These are phyloP conservation scores for Dryas alaskensis DNA, from an alignment of 306 rosid species.

Conservation along the genomic window DNA sequence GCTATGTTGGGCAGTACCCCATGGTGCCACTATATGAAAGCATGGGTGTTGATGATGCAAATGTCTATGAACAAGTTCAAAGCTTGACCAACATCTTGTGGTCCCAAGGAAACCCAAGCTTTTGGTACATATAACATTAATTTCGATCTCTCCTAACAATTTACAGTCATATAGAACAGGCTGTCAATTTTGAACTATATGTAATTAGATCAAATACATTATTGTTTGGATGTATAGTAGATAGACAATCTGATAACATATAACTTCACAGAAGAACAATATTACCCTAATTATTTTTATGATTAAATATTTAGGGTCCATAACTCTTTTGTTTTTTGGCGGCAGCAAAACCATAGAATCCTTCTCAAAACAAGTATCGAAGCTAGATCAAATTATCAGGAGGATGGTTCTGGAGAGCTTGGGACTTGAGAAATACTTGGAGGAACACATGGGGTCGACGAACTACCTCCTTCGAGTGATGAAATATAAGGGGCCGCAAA, in stretches of 20 bases:
- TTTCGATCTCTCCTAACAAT: background rate
- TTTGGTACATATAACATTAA: slow-evolving; percentile 33
- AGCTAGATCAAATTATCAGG: slow-evolving; percentile 57
- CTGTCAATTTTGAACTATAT: too few relatives aligned
- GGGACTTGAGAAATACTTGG: slow-evolving; percentile 60
- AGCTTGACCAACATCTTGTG: slow-evolving; percentile 37
- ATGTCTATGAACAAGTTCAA: slow-evolving; percentile 37
- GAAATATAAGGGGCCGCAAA: slow-evolving; percentile 67
- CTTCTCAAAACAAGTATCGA: slow-evolving; percentile 47
- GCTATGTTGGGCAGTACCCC: slow-evolving; percentile 68
- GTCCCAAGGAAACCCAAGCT: slow-evolving; percentile 59
- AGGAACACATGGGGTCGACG: slow-evolving; percentile 67
- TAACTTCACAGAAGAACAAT: background rate
- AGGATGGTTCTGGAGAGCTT: slow-evolving; percentile 73
- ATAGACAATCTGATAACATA: too few relatives aligned
- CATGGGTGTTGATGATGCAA: slow-evolving; percentile 59
- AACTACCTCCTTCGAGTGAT: slow-evolving; percentile 58
- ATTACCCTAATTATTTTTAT: background rate
- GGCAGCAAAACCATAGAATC: slow-evolving; percentile 52
- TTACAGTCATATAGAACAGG: too few relatives aligned
- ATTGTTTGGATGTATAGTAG: too few relatives aligned
- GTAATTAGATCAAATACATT: too few relatives aligned
- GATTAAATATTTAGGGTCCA: background rate
- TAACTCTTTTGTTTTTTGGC: background rate
- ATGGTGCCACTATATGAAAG: slow-evolving; percentile 58